phyloP scores from a whole-genome alignment of 352 stramenopile species.

The Globisporangium takayamanum region DNA sequence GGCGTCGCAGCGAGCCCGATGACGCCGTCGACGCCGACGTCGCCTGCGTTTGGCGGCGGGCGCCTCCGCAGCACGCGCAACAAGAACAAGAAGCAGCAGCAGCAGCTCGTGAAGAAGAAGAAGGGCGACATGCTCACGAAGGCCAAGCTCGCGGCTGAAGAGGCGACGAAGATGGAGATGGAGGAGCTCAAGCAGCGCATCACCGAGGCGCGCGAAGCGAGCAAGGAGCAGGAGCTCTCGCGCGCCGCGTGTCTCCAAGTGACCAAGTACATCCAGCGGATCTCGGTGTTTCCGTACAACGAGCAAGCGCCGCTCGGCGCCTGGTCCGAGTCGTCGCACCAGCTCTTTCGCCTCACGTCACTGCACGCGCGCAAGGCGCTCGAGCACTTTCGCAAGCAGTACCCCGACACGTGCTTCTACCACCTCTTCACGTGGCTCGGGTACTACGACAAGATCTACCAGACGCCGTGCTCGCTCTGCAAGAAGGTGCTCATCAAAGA shows the following conservation, averaged over 20 bases:
- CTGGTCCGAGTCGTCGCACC: conserved; percentile 78
- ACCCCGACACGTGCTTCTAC: conserved; percentile 83
- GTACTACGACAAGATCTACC: conserved; percentile 87
- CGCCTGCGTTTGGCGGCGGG: conserved; percentile 59
- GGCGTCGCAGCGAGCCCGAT: conserved; percentile 80
- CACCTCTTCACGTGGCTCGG: conserved; percentile 82
- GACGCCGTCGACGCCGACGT: conserved; percentile 82
- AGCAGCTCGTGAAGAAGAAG: conserved; percentile 84
- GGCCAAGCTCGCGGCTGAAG: conserved; percentile 76
- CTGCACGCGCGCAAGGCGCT: conserved; percentile 72
- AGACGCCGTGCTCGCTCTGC: conserved; percentile 77
- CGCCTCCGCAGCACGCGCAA: conserved; percentile 71
- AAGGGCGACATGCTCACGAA: conserved; percentile 85
- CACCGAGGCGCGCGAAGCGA: conserved; percentile 63
- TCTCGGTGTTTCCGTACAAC: conserved; percentile 78
- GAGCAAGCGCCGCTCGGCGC: conserved; percentile 67
- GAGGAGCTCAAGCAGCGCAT: conserved; percentile 83
- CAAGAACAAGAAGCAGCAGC: conserved; percentile 81
- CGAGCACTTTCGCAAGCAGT: conserved; percentile 80
- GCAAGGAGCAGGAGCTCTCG: conserved; percentile 76
- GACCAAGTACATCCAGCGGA: conserved; percentile 82
- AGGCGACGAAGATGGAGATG: conserved; percentile 85
- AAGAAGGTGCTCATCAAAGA: conserved; percentile 84
- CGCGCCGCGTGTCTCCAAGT: conserved; percentile 65
- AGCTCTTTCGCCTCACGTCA: conserved; percentile 73